phyloP scores from a whole-genome alignment of 805 yeast genomes.

The Scheffersomyces stipitis region DNA sequence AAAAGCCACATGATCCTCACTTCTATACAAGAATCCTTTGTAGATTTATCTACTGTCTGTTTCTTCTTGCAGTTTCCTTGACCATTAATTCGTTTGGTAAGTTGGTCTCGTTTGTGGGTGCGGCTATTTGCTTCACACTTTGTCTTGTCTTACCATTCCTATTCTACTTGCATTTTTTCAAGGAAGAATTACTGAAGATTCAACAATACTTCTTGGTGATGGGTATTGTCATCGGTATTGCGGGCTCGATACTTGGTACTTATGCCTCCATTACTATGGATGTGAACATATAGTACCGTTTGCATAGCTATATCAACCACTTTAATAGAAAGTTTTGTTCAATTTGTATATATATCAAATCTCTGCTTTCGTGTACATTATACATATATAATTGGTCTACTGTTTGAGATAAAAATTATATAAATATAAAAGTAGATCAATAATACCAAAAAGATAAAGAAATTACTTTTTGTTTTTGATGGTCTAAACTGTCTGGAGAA shows the following conservation, averaged over 20 bases:
- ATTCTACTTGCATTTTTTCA: slow-evolving; percentile 64
- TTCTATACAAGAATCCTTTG: slow-evolving; percentile 15
- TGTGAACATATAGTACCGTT: no score
- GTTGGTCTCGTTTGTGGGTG: slow-evolving; percentile 78
- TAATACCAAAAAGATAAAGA: no score
- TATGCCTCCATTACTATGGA: slow-evolving; percentile 35
- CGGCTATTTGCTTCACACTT: slow-evolving; percentile 74
- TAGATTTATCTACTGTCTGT: slow-evolving; percentile 48
- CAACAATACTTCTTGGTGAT: slow-evolving; percentile 41
- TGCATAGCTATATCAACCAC: no score
- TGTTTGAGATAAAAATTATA: no score
- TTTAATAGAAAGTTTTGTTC: no score
- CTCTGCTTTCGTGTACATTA: no score
- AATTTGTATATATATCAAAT: no score
- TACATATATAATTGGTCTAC: no score
- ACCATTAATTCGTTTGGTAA: slow-evolving; percentile 77
- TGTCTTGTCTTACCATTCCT: slow-evolving; percentile 77
- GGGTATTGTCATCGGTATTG: slow-evolving; percentile 45
- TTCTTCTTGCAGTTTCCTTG: slow-evolving; percentile 60
- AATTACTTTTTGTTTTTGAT: no score
- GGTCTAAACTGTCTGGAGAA: no score
- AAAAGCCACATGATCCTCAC: neutral
- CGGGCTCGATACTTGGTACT: slow-evolving; percentile 60
- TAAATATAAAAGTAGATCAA: no score
- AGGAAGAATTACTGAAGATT: slow-evolving; percentile 35